Evolutionary conservation across 169 alveolate genomes (phyloP), one percentile per base, ranked within the genome.

Genomic region (Babesia ovis): DNA sequence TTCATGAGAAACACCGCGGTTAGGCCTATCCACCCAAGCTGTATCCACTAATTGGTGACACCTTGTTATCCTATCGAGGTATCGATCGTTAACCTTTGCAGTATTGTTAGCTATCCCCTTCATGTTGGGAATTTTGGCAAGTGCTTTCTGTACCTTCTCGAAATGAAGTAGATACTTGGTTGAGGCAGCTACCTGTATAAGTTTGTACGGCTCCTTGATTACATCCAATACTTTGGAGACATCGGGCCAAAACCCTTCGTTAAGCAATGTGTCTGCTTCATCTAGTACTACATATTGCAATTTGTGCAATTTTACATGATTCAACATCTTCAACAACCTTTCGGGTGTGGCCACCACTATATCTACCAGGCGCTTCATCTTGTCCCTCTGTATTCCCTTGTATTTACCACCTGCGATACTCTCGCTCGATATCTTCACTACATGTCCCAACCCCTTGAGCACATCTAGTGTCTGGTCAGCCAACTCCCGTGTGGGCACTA

Each of bases 261-360:
- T 70, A 11, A 79, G 53, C 41, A 79, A 22, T 4, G 68, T 50
- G 46, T 79, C 83, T 1, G 83, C 83, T 35, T 79, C 87, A 32
- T 79, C 87, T 3, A 79, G 55, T n/a, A 79, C 77, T 4, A 79
- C 25, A 31, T 22, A 79, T 23, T 57, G 62, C 50, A 79, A 34
- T 50, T 71, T 31, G 25, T 66, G 56, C 62, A 79, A 27, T 35
- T 46, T 46, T 2, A 79, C 61, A 14, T 68, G 61, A 37, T 79
- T 79, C 20, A 39, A 54, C 69, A 57, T 67, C 32, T 61, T 61
- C 39, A 43, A 31, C 34, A 79, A 27, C 8, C 84, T 25, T 0
- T 56, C 80, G 27, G 87, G 87, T 11, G 84, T 79, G 22, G 80
- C 83, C 22, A 79, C 83, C n/a, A 79, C 87, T 8, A 79, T 41